Evolutionary conservation across 306 rosid species (phyloP).

Genomic region (Corylus heterophylla): DNA sequence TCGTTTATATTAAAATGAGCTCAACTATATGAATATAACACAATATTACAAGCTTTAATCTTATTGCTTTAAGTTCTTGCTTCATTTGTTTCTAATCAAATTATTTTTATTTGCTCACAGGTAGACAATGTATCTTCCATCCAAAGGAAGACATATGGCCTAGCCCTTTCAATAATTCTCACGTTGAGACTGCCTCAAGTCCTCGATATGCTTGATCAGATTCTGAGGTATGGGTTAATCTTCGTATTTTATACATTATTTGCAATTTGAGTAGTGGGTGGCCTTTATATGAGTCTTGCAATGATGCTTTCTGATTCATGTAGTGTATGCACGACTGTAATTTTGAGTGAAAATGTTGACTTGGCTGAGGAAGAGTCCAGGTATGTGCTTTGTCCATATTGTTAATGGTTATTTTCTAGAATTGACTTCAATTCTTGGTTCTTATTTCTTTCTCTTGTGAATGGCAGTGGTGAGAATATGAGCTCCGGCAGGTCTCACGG

Average conservation of each 20-base stretch:
- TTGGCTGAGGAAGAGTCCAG: conserved; percentile 77
- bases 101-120: conserved; percentile 42
- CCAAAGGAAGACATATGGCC: conserved; percentile 85
- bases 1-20: not conserved
- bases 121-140: conserved; percentile 82
- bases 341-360: conserved; percentile 70
- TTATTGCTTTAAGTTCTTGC: conserved; percentile 22
- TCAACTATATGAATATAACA: not conserved
- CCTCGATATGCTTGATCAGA: conserved; percentile 90
- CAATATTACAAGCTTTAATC: not conserved
- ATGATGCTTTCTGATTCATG: conserved; percentile 29
- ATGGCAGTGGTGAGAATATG: conserved; percentile 62
- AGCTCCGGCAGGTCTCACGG: conserved; percentile 51
- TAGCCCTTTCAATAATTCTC: conserved; percentile 85
- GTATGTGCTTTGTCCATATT: conserved; percentile 33
- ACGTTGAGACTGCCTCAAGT: conserved; percentile 90
- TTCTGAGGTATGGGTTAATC: conserved; percentile 64
- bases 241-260: conserved; percentile 19
- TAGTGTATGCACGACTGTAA: conserved; percentile 92
- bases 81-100: conserved; percentile 8
- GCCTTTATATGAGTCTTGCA: conserved; percentile 18
- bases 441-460: conserved; percentile 26
- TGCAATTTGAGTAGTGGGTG: conserved; percentile 16
- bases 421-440: not conserved
- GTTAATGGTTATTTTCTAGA: not conserved